Evolutionary conservation across 352 stramenopile species (phyloP).

Genomic region (Globisporangium radiosum): DNA sequence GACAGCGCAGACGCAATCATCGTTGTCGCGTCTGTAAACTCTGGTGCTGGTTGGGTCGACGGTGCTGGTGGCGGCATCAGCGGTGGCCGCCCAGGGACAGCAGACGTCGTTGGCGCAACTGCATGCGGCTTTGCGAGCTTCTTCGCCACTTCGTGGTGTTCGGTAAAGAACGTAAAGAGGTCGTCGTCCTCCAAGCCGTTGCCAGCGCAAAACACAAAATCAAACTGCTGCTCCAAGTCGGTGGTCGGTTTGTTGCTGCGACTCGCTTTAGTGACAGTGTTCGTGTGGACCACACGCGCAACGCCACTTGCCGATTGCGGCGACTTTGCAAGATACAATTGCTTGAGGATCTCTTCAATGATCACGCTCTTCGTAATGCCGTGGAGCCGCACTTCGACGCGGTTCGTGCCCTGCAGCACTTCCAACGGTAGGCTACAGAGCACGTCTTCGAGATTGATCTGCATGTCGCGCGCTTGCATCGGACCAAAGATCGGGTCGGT

Average conservation of each 20-base stretch:
- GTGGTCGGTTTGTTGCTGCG: not conserved
- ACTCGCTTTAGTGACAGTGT: slow-evolving; percentile 13
- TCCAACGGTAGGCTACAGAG: slow-evolving; percentile 79
- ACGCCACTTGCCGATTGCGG: slow-evolving; percentile 38
- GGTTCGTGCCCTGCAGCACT: slow-evolving; percentile 79
- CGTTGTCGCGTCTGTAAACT: slow-evolving; percentile 11
- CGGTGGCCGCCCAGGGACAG: slow-evolving; percentile 6
- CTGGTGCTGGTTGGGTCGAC: slow-evolving; percentile 2
- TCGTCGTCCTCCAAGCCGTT: slow-evolving; percentile 84
- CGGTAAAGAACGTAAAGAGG: slow-evolving; percentile 80
- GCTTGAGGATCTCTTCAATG: slow-evolving; percentile 66
- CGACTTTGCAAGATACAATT: slow-evolving; percentile 12
- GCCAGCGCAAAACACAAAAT: slow-evolving; percentile 84
- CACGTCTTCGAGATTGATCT: slow-evolving; percentile 84
- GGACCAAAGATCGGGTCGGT: slow-evolving; percentile 82
- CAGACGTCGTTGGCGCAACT: not conserved
- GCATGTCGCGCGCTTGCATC: slow-evolving; percentile 89
- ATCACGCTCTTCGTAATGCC: slow-evolving; percentile 72
- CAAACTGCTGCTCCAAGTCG: slow-evolving; percentile 26
- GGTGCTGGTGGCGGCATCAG: slow-evolving; percentile 8
- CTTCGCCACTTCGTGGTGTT: slow-evolving; percentile 40
- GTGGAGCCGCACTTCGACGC: slow-evolving; percentile 72
- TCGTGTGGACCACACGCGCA: no score
- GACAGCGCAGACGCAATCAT: slow-evolving; percentile 25
- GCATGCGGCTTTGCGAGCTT: slow-evolving; percentile 10